Evolutionary conservation across 306 rosid species (phyloP), one percentile per base, ranked within the genome.

Genomic region (Inga laurina): DNA sequence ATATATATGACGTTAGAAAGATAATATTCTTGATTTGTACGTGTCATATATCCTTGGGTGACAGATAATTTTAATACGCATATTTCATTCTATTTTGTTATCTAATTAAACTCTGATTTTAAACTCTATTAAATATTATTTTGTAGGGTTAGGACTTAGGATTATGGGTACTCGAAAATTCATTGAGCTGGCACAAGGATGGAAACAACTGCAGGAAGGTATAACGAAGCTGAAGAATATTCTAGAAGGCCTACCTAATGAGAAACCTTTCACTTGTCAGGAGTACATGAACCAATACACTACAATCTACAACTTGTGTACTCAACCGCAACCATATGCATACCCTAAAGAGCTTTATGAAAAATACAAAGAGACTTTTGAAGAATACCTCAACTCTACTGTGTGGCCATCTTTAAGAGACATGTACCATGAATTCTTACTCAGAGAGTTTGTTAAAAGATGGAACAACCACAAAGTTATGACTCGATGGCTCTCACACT

Each of bases 391-490:
- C 11, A 48, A 66, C 16, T 41, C 72, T 27, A 67, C 85, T 16
- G 89, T 90, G 73, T 19, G 86, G 56, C 93, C 91, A 2, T 82
- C 91, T 49, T 59, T 90, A 37, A 82, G 74, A 73, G 91, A 85
- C 72, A 90, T 82, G 81, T 87, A 84, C 2, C 83, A 80, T 59
- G 91, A 88, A 39, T 86, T 77, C 74, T 77, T 90, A 88, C 75
- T 90, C 75, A 85, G 79, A 43, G 93, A 90, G 81, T 82, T 90
- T 59, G 86, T 86, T 18, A 84, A 44, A 49, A 84, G 91, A 82
- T 88, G 93, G 93, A 51, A 56, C 7, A 88, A 79, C 65, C 86
- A 86, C 72, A 82, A 82, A 78, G 45, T 86, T 18, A 79, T 87
- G 87, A 82, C 56, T 43, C 77, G 81, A 75, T 84, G 85, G 84